These are phyloP conservation scores for Boletus coccyginus DNA, from an alignment of 768 basidiomycete species.

Conservation along the genomic window DNA sequence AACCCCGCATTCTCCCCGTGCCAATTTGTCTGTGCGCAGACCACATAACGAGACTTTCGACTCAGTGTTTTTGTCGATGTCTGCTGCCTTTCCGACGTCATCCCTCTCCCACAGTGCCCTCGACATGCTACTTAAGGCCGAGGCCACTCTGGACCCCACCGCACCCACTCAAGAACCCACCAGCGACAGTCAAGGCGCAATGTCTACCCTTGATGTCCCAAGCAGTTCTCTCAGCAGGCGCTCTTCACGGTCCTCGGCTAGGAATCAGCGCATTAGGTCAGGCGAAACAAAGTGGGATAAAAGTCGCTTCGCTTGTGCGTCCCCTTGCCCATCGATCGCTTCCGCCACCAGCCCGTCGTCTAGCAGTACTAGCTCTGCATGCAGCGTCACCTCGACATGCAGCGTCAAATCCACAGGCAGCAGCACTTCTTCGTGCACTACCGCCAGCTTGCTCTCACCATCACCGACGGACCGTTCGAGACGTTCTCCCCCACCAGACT, in stretches of 20 bases:
- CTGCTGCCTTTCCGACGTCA: constrained; percentile 29
- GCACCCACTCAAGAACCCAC: constrained; percentile 16
- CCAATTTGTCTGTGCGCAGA: constrained; percentile 20
- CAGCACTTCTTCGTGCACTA: constrained; percentile 13
- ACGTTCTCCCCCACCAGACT: constrained; percentile 32
- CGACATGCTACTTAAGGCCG: constrained; percentile 33
- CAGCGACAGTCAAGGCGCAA: constrained; percentile 18
- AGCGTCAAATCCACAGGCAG: constrained; percentile 14
- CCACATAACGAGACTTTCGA: constrained; percentile 24
- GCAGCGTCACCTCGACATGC: constrained; percentile 25
- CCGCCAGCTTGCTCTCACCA: constrained; percentile 16
- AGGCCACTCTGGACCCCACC: constrained; percentile 19
- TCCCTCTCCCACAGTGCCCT: constrained; percentile 31
- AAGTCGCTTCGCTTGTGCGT: constrained; percentile 27
- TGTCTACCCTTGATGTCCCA: constrained; percentile 26
- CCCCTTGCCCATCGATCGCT: constrained; percentile 27
- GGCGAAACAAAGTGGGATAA: constrained; percentile 30
- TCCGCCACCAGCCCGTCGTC: constrained; percentile 22
- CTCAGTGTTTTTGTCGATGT: constrained; percentile 22
- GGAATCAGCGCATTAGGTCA: constrained; percentile 23
- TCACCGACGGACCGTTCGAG: constrained; percentile 32
- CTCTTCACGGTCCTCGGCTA: constrained; percentile 30
- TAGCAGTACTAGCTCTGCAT: constrained; percentile 23
- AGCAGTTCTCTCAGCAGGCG: constrained; percentile 25
- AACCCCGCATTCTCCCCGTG: constrained; percentile 29